Percentiles rank a stretch among this genome's conserved stretches.
Evolutionary conservation across 1,284 basidiomycete genomes (phyloP).

Genomic region (Neotropicomus parvogracilis): DNA sequence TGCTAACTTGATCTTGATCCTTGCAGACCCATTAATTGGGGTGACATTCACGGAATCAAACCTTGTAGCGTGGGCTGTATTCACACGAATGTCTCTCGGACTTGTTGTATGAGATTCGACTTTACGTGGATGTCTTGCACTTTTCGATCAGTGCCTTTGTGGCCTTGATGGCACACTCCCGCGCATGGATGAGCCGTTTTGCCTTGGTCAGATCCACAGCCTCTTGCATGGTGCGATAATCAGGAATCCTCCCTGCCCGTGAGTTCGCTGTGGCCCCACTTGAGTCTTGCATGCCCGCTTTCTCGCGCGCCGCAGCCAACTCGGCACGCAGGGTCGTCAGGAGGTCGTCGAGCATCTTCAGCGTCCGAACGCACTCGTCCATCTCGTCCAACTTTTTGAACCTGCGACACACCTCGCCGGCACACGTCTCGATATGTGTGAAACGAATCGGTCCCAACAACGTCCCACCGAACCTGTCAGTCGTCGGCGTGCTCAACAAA

Average conservation of each 20-base stretch:
- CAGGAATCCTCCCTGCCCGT: slow-evolving; percentile 22
- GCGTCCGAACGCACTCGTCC: slow-evolving; percentile 51
- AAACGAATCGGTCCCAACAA: slow-evolving; percentile 71
- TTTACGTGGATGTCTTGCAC: slow-evolving; percentile 8
- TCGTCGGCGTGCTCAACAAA: too few relatives aligned
- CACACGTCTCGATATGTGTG: slow-evolving; percentile 71
- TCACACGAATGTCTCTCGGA: slow-evolving; percentile 4
- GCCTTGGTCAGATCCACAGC: slow-evolving; percentile 43
- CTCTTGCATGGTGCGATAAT: slow-evolving; percentile 40
- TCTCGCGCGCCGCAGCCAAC: slow-evolving; percentile 32
- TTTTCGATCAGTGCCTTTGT: slow-evolving; percentile 27
- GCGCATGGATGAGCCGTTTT: slow-evolving; percentile 44
- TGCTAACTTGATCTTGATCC: slow-evolving; percentile 11
- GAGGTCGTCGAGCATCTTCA: slow-evolving; percentile 60
- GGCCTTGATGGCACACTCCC: slow-evolving; percentile 34
- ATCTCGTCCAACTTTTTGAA: slow-evolving; percentile 67
- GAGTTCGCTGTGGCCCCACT: not conserved
- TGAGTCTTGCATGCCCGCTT: slow-evolving; percentile 2
- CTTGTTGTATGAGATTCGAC: not conserved
- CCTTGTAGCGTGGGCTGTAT: not conserved
- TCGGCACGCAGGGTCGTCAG: slow-evolving; percentile 53
- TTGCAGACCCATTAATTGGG: slow-evolving; percentile 3
- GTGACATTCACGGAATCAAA: not conserved
- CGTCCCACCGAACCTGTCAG: slow-evolving; percentile 63
- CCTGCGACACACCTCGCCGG: slow-evolving; percentile 64